Conservation (phyloP, 768 basidiomycete species). For the Cytidiella melzeri region DNA sequence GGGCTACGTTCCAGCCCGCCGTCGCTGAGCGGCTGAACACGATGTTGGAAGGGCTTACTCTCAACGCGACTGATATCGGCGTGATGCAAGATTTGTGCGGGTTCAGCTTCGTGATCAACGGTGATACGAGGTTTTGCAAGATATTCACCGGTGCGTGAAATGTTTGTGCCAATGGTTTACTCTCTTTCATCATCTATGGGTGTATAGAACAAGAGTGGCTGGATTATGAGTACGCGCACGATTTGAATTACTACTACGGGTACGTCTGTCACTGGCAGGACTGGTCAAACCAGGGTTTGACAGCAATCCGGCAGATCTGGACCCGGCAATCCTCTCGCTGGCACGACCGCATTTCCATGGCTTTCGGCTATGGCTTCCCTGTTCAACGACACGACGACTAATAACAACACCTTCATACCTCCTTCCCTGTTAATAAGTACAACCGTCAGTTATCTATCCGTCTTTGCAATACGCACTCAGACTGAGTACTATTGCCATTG, state of each 20-base stretch:
- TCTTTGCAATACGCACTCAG: neutral
- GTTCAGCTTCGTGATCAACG: constrained; percentile 32
- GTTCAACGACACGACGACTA: constrained; percentile 24
- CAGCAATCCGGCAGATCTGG: constrained; percentile 29
- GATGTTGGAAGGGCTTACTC: constrained; percentile 29
- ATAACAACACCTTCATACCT: constrained; percentile 22
- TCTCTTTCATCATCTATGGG: neutral
- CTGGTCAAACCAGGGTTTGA: too few species aligned
- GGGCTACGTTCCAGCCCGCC: constrained; percentile 26
- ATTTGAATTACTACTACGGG: constrained; percentile 43
- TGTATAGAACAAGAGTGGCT: constrained; percentile 34
- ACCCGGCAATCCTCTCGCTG: constrained; percentile 38
- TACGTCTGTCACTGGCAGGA: too few species aligned
- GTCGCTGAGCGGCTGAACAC: constrained; percentile 33
- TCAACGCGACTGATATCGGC: constrained; percentile 32
- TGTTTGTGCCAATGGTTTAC: neutral
- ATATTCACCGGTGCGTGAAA: constrained; percentile 28
- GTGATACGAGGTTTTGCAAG: constrained; percentile 36
- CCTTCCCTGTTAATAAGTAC: constrained; percentile 38
- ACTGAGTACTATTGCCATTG: neutral
- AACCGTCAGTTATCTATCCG: constrained; percentile 25
- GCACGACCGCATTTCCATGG: constrained; percentile 35
- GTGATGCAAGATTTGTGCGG: constrained; percentile 41
- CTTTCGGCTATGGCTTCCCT: constrained; percentile 33
- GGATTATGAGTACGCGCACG: constrained; percentile 39